These are phyloP conservation scores for Pseudogymnoascus sp. DNA, from an alignment of 2,329 filamentous ascomycete species.

Conservation along the genomic window DNA sequence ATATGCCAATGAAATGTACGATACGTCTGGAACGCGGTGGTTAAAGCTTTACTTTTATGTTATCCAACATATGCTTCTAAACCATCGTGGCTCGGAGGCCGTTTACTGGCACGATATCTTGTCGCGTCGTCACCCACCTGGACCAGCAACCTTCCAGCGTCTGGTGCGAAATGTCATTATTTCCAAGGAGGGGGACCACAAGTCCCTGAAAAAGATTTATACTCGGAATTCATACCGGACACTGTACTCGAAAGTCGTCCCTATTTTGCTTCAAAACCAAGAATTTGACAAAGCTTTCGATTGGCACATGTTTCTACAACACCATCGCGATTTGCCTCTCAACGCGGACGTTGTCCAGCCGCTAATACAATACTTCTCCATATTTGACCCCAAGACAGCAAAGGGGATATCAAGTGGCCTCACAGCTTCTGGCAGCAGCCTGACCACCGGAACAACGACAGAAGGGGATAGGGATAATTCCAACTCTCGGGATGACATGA, in stretches of 20 bases:
- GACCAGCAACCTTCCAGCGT: slow-evolving; percentile 31
- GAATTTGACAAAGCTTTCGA: slow-evolving; percentile 33
- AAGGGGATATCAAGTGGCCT: slow-evolving; percentile 21
- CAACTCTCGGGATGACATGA: slow-evolving; percentile 20
- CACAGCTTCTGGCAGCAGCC: slow-evolving; percentile 20
- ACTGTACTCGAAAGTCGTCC: slow-evolving; percentile 38
- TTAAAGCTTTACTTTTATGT: slow-evolving; percentile 36
- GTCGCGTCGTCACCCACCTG: slow-evolving; percentile 23
- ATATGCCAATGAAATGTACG: slow-evolving; percentile 36
- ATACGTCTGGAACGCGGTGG: slow-evolving; percentile 30
- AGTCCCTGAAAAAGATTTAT: slow-evolving; percentile 37
- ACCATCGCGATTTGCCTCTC: slow-evolving; percentile 35
- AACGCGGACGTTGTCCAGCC: slow-evolving; percentile 32
- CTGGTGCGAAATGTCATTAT: slow-evolving; percentile 26
- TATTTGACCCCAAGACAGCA: slow-evolving; percentile 26
- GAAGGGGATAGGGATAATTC: slow-evolving; percentile 14
- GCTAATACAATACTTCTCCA: slow-evolving; percentile 33
- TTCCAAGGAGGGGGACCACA: slow-evolving; percentile 22
- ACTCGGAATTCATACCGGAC: slow-evolving; percentile 29
- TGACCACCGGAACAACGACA: slow-evolving; percentile 15
- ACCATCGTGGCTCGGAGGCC: slow-evolving; percentile 16
- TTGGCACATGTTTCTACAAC: slow-evolving; percentile 40
- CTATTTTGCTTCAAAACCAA: slow-evolving; percentile 32
- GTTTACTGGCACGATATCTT: slow-evolving; percentile 25
- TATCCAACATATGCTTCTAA: slow-evolving; percentile 33